Evolutionary conservation across 257 asterid species (phyloP), one percentile per base, ranked within the genome.

Genomic region (Plantago ovata): DNA sequence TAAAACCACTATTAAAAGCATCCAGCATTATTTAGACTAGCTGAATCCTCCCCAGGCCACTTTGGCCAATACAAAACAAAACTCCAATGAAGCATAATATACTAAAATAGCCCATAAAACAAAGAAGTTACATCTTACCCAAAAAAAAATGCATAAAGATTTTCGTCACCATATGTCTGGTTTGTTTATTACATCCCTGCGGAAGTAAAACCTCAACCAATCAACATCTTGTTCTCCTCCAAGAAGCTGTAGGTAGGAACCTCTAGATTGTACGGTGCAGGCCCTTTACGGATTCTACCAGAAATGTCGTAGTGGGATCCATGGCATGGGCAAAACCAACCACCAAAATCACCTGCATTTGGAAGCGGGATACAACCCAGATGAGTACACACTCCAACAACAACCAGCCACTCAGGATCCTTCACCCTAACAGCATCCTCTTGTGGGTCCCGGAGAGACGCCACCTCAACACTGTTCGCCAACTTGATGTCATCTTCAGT

Each of bases 321-420:
- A 53, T 88, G 96, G 81, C 96, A 88, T 3, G 96, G 96, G 70
- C 96, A 85, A 49, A 90, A 90, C 97, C 97, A 90, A 38, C 97
- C 97, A 36, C 97, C 96, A 52, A 66, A 90, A 16, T 90, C 96
- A 61, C 97, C 97, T 10, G 96, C 96, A 86, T 90, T 90, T 2
- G 97, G 97, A 78, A 86, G 63, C 0, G 95, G 95, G 32, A 88
- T 88, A 76, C 96, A 89, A 15, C 96, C 95, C 75, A 89, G 58
- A 67, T 90, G 97, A 45, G 97, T 90, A 69, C 96, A 89, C 7
- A 86, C 95, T 55, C 97, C 95, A 41, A 86, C 49, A 11, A 86
- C 97, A 44, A 89, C 84, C 15, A 86, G 95, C 97, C 97, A 86
- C 60, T 89, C 94, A 0, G 94, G 95, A 55, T 86, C 76, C 83